Percentiles rank a stretch among this genome's conserved stretches.
These are phyloP conservation scores for Aspergillus sojae DNA, from an alignment of 2,329 filamentous ascomycete genomes.

Conservation along the genomic window DNA sequence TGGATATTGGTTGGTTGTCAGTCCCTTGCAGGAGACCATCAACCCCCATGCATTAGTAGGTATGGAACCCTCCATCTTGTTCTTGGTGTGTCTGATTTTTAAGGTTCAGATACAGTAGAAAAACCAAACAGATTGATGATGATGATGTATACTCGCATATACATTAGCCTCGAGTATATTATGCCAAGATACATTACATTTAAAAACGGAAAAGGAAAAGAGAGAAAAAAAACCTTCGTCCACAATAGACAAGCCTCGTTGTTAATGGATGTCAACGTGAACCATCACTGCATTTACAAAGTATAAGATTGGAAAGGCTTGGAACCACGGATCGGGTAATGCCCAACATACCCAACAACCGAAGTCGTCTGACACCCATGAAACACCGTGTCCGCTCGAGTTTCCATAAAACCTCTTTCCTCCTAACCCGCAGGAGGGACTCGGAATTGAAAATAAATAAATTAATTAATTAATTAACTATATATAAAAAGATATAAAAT, in stretches of 20 bases:
- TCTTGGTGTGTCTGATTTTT: background rate
- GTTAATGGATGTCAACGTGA: background rate
- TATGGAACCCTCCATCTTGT: background rate
- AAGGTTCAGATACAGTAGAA: background rate
- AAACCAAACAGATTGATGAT: too few relatives aligned
- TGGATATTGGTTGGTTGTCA: background rate
- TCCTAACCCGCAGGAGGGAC: background rate
- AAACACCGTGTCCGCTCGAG: background rate
- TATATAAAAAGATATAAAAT: background rate
- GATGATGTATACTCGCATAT: too few relatives aligned
- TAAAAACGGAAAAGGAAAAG: too few relatives aligned
- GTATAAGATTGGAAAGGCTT: background rate
- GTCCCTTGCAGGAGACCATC: constrained; percentile 2
- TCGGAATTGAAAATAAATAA: background rate
- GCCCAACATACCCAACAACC: background rate
- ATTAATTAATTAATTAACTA: too few relatives aligned
- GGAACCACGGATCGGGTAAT: background rate
- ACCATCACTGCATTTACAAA: background rate
- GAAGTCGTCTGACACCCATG: background rate
- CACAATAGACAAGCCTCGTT: background rate
- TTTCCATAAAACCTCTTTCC: background rate
- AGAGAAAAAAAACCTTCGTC: background rate
- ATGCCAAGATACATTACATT: too few relatives aligned
- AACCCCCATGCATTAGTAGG: background rate
- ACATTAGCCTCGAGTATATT: too few relatives aligned